Percentiles rank a stretch among this genome's conserved stretches.
phyloP scores from a whole-genome alignment of 2,329 filamentous ascomycete species.

The Cytospora chrysosperma region DNA sequence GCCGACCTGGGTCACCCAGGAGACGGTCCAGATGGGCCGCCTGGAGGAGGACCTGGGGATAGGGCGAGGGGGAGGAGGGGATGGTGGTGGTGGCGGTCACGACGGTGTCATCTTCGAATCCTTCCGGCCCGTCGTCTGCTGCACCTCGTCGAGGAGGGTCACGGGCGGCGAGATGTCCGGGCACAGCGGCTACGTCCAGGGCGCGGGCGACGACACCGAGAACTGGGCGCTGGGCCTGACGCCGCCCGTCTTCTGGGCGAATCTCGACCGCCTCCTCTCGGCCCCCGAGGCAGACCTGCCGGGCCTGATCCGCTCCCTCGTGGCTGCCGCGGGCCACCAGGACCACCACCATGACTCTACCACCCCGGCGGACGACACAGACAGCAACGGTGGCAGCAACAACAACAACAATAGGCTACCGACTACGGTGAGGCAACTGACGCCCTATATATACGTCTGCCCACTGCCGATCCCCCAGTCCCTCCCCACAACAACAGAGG shows the following conservation, averaged over 20 bases:
- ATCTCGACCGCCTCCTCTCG: slow-evolving; percentile 59
- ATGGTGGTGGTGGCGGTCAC: neutral
- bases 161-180: slow-evolving; percentile 64
- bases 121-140: slow-evolving; percentile 76
- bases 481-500: neutral
- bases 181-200: slow-evolving; percentile 78
- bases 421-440: slow-evolving; percentile 17
- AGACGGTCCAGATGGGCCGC: slow-evolving; percentile 47
- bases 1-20: slow-evolving; percentile 77
- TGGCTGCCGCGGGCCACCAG: slow-evolving; percentile 33
- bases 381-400: neutral
- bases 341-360: neutral
- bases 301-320: slow-evolving; percentile 47
- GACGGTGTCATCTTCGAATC: slow-evolving; percentile 46
- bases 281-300: slow-evolving; percentile 65
- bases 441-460: slow-evolving; percentile 30
- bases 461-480: slow-evolving; percentile 14
- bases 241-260: slow-evolving; percentile 74
- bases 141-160: slow-evolving; percentile 76
- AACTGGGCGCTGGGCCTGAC: slow-evolving; percentile 86
- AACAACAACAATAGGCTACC: slow-evolving; percentile 8
- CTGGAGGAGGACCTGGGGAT: slow-evolving; percentile 28
- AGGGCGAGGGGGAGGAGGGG: slow-evolving; percentile 19
- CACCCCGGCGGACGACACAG: neutral
- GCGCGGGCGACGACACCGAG: slow-evolving; percentile 92